Evolutionary conservation across 345 rosid genomes (phyloP).

Genomic region (Rhizophora mangle): DNA sequence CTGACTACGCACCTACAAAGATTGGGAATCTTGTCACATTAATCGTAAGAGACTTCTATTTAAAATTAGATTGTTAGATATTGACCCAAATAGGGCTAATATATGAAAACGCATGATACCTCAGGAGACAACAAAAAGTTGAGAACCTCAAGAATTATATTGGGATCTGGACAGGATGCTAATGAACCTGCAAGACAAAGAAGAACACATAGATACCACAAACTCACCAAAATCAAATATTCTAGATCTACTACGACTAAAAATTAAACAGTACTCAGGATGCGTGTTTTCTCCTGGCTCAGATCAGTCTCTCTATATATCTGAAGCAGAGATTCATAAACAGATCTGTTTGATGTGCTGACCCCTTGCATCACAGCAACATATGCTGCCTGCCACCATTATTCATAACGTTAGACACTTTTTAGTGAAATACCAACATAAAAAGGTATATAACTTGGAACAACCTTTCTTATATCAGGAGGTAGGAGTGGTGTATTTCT

Average conservation of each 20-base stretch:
- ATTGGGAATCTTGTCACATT: conserved; percentile 1
- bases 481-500: conserved; percentile 76
- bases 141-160: conserved; percentile 60
- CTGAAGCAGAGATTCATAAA: conserved; percentile 69
- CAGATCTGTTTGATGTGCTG: conserved; percentile 54
- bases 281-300: conserved; percentile 95
- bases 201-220: conserved; percentile 2
- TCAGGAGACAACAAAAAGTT: conserved; percentile 69
- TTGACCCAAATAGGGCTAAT: neutral
- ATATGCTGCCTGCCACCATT: conserved; percentile 72
- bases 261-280: conserved; percentile 48
- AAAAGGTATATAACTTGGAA: neutral
- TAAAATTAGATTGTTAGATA: neutral
- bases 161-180: conserved; percentile 63
- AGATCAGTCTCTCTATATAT: conserved; percentile 92
- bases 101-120: conserved; percentile 38
- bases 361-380: conserved; percentile 80
- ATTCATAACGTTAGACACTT: conserved; percentile 10
- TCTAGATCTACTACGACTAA: neutral
- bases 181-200: conserved; percentile 54
- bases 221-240: conserved; percentile 3
- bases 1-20: conserved; percentile 75
- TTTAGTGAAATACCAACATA: neutral
- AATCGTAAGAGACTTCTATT: neutral
- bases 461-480: conserved; percentile 85